Conservation (phyloP, 345 rosid species). For the Brassica nigra region DNA sequence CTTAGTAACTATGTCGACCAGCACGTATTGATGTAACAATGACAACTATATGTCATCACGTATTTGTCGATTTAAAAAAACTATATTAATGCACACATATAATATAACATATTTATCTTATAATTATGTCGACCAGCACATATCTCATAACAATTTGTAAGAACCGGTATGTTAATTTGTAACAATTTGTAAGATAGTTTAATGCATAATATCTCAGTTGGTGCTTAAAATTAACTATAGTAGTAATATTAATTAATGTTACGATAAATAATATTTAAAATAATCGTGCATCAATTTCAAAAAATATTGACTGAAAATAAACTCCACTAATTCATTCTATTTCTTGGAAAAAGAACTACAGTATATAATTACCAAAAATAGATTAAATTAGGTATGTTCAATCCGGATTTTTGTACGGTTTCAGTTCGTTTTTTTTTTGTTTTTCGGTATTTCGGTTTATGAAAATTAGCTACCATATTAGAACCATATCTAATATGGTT, state of each 20-base stretch:
- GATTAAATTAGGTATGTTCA: neutral
- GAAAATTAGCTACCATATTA: no score
- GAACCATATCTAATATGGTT: no score
- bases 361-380: neutral
- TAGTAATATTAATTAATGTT: neutral
- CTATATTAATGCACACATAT: constrained; percentile 2
- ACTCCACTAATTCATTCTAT: neutral
- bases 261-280: neutral
- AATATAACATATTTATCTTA: neutral
- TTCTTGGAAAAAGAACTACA: neutral
- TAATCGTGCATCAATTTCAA: neutral
- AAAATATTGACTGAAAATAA: neutral
- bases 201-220: neutral
- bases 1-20: neutral
- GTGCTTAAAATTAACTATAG: neutral
- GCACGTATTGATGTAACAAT: no score
- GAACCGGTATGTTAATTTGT: neutral
- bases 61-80: no score
- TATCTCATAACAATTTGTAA: neutral
- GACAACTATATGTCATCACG: no score
- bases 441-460: no score
- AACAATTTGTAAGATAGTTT: neutral
- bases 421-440: no score
- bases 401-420: no score
- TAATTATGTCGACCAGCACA: neutral